A percentile compares a stretch with the other conserved stretches of the same genome.
phyloP scores from a whole-genome alignment of 176 grass and related monocot species.

The Carex littledalei region DNA sequence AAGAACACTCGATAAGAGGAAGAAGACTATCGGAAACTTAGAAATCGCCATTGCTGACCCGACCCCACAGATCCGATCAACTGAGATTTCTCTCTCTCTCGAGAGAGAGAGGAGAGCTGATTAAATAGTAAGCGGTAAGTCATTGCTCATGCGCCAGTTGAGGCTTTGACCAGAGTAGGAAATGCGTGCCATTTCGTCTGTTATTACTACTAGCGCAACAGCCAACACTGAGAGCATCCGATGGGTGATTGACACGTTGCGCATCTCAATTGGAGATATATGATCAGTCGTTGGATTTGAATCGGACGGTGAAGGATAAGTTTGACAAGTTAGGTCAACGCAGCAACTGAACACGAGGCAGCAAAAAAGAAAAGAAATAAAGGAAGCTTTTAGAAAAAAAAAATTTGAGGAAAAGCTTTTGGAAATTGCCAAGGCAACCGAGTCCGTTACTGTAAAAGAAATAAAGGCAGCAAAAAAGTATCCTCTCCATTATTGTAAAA shows the following conservation, averaged over 20 bases:
- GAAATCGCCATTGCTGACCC: constrained; percentile 35
- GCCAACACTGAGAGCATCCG: neutral
- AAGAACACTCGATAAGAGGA: constrained; percentile 23
- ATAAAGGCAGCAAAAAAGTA: too few species aligned
- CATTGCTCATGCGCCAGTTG: neutral
- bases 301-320: neutral
- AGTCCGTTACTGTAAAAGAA: too few species aligned
- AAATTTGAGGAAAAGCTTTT: neutral
- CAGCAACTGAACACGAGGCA: neutral
- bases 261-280: neutral
- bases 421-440: neutral
- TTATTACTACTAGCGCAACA: neutral
- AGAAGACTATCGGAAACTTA: constrained; percentile 30
- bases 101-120: neutral
- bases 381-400: neutral
- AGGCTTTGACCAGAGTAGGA: neutral
- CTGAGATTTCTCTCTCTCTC: neutral
- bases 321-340: constrained; percentile 13
- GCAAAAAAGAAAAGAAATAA: neutral
- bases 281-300: neutral
- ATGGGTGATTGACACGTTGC: neutral
- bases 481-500: too few species aligned
- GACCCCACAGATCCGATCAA: constrained; percentile 2
- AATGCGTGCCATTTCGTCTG: neutral
- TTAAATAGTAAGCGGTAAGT: neutral